Conservation (phyloP, 768 basidiomycete species). For the Pisolithus tinctorius region DNA sequence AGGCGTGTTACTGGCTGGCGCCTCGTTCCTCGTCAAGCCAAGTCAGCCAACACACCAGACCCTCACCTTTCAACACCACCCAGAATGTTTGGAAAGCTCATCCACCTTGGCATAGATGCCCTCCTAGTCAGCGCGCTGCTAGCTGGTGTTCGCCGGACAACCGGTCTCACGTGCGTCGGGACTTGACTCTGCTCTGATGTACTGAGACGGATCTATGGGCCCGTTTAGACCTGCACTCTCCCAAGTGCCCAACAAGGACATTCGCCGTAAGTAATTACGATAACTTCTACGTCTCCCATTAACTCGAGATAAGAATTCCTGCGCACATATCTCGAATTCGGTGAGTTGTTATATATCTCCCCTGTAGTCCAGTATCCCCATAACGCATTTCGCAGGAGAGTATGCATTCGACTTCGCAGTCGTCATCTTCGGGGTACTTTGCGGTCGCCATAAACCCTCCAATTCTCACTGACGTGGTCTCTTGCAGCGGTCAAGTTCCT, state of each 20-base stretch:
- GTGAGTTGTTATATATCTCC: constrained; percentile 26
- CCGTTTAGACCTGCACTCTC: constrained; percentile 58
- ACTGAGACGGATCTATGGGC: not conserved
- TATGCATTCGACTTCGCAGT: constrained; percentile 84
- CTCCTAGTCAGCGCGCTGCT: constrained; percentile 74
- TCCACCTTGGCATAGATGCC: constrained; percentile 73
- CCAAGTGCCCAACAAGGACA: constrained; percentile 81
- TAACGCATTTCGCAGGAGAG: constrained; percentile 46
- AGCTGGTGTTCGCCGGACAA: constrained; percentile 78
- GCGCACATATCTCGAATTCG: constrained; percentile 72
- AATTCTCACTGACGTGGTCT: constrained; percentile 1
- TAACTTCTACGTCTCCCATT: not conserved
- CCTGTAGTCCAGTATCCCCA: not conserved
- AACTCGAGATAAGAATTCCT: constrained; percentile 48
- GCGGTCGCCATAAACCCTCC: not conserved
- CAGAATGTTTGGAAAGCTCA: constrained; percentile 28
- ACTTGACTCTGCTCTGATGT: not conserved
- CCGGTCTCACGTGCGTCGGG: constrained; percentile 72
- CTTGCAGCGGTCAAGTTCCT: constrained; percentile 60
- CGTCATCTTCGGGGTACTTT: constrained; percentile 67
- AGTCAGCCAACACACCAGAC: not conserved
- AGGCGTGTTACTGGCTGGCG: no score
- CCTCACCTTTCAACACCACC: not conserved
- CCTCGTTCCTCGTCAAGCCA: no score
- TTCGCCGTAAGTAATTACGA: constrained; percentile 60